These are phyloP conservation scores for Chaetoscypha palmicola DNA, from an alignment of 2,329 filamentous ascomycete genomes.

Conservation along the genomic window DNA sequence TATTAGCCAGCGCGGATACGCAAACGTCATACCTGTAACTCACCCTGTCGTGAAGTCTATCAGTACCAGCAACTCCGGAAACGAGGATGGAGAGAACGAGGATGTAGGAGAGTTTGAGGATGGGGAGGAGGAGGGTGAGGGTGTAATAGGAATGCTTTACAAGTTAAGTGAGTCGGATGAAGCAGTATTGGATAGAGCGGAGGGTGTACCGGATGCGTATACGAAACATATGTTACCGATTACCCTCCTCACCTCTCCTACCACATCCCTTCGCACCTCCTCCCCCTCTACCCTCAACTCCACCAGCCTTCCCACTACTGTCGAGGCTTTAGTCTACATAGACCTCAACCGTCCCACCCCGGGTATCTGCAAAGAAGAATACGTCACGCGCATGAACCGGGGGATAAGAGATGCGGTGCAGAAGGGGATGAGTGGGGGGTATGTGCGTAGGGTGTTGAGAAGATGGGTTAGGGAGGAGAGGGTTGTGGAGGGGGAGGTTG, in stretches of 20 bases:
- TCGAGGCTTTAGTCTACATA: slow-evolving; percentile 52
- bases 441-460: slow-evolving; percentile 30
- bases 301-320: slow-evolving; percentile 17
- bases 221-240: slow-evolving; percentile 44
- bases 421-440: slow-evolving; percentile 47
- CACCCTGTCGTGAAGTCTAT: neutral
- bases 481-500: too few species aligned
- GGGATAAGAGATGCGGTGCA: slow-evolving; percentile 52
- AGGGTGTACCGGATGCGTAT: slow-evolving; percentile 55
- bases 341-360: slow-evolving; percentile 38
- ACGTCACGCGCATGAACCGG: slow-evolving; percentile 55
- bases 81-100: neutral
- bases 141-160: slow-evolving; percentile 49
- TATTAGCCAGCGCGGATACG: slow-evolving; percentile 61
- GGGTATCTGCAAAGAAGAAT: slow-evolving; percentile 46
- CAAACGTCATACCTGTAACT: slow-evolving; percentile 44
- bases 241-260: slow-evolving; percentile 39
- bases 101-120: too few species aligned
- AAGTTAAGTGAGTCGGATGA: slow-evolving; percentile 45
- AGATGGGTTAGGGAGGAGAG: slow-evolving; percentile 7
- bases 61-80: neutral
- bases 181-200: slow-evolving; percentile 44
- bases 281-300: slow-evolving; percentile 31
- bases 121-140: slow-evolving; percentile 2
- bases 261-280: neutral